Base-by-base conservation (phyloP, 208 protist genomes). In the Trypanosoma vivax region DNA sequence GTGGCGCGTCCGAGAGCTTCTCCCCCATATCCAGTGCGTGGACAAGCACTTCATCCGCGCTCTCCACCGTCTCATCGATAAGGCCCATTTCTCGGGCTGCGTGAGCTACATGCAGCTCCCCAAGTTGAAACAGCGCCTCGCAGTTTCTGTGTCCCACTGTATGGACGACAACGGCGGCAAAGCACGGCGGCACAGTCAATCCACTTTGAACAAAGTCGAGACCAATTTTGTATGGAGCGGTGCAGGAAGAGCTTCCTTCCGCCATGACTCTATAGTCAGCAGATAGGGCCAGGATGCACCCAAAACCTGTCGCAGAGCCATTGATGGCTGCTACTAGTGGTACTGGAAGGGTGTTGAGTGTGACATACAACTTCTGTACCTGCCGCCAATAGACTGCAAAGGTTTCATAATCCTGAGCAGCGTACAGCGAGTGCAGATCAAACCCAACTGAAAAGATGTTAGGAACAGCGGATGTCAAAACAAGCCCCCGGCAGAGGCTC, bases 211-310 rank as follows among this genome's bases (percentile, higher is more conserved):
- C 55, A 10, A 73, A 74, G 24, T 78, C 54, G 23, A 94, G 71
- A 29, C 87, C 87, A 43, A 90, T 89, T n/a, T 49, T 72, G 24
- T 78, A 64, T 35, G 18, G 48, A n/a, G 29, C 2, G 47, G 41
- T 4, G 50, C 49, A 6, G 5, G 6, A 11, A 24, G n/a, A 6
- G 6, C 23, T 19, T 28, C n/a, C 31, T 0, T 14, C 25, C 16
- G 78, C 75, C 87, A 94, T 94, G 18, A 91, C 73, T 21, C 83
- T 67, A 47, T 83, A 82, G 58, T 94, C 87, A 37, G 69, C 73
- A 14, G 73, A 68, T 23, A 89, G 64, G 2, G 80, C 77, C 6
- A 94, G 37, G 5, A 82, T 65, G 56, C 80, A 86, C 24, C 87
- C 87, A 7, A 64, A 75, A 1, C 78, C 81, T 2, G 60, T 45